phyloP scores from a whole-genome alignment of 257 asterid genomes.

The Haberlea rhodopensis region DNA sequence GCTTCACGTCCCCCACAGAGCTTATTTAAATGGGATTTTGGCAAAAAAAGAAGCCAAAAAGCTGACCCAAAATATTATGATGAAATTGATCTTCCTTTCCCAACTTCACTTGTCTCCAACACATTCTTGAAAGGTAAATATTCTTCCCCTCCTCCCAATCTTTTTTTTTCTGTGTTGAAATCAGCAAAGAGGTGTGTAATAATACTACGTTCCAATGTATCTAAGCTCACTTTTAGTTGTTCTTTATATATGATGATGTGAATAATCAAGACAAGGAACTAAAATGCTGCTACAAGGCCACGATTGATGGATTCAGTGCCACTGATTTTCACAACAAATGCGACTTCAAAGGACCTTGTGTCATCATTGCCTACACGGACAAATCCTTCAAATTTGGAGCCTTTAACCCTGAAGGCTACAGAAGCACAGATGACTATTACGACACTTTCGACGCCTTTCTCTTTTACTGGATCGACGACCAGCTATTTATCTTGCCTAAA shows the following conservation, averaged over 20 bases:
- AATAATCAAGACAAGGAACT: constrained; percentile 52
- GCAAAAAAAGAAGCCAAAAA: constrained; percentile 36
- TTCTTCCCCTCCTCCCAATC: neutral
- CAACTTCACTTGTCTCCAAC: constrained; percentile 55
- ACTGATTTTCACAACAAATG: constrained; percentile 65
- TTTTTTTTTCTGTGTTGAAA: too few species aligned
- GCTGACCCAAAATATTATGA: constrained; percentile 53
- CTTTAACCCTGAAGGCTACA: constrained; percentile 81
- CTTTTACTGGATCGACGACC: constrained; percentile 55
- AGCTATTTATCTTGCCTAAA: constrained; percentile 46
- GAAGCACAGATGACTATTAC: too few species aligned
- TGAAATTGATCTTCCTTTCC: constrained; percentile 59
- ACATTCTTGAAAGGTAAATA: constrained; percentile 68
- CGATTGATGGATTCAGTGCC: constrained; percentile 79
- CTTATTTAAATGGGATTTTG: constrained; percentile 72
- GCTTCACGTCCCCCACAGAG: constrained; percentile 30
- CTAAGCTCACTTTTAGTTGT: too few species aligned
- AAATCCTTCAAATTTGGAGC: constrained; percentile 13
- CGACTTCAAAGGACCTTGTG: constrained; percentile 94
- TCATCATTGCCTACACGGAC: constrained; percentile 68
- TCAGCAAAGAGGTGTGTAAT: too few species aligned
- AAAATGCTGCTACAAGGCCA: constrained; percentile 83
- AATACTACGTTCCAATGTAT: too few species aligned
- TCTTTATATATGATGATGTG: too few species aligned
- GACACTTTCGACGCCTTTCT: constrained; percentile 43